Evolutionary conservation across 345 rosid species (phyloP).

Genomic region (Laguncularia racemosa): DNA sequence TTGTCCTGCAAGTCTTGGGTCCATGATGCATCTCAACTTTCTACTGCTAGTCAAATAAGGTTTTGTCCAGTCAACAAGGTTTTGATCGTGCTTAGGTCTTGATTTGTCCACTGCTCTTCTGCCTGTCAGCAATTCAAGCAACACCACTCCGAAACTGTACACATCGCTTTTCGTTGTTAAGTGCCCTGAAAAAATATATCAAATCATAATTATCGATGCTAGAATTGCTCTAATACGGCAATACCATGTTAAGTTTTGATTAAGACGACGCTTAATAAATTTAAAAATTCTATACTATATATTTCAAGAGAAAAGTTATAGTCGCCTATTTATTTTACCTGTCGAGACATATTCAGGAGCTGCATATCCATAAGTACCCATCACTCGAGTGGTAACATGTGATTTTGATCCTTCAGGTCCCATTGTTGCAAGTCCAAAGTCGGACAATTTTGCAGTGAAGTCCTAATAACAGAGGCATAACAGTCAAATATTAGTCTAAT

Average conservation of each 20-base stretch:
- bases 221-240: too few species aligned
- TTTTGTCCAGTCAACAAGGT: conserved; percentile 72
- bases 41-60: conserved; percentile 72
- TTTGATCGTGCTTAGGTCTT: conserved; percentile 63
- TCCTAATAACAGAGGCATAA: conserved; percentile 28
- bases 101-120: conserved; percentile 73
- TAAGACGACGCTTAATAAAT: not conserved
- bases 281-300: too few species aligned
- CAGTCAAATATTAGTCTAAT: not conserved
- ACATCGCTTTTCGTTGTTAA: conserved; percentile 86
- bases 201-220: too few species aligned
- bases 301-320: too few species aligned
- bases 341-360: conserved; percentile 95
- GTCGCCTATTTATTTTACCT: too few species aligned
- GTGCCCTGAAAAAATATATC: conserved; percentile 72
- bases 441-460: conserved; percentile 79
- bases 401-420: conserved; percentile 94
- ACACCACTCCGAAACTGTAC: conserved; percentile 84
- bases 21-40: conserved; percentile 58
- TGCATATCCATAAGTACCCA: conserved; percentile 96
- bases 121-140: conserved; percentile 78
- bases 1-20: conserved; percentile 72
- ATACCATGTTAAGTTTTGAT: not conserved
- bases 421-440: conserved; percentile 89
- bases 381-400: conserved; percentile 88